phyloP scores from a whole-genome alignment of 140 eudicot genomes.

The Erigeron philadelphicus region DNA sequence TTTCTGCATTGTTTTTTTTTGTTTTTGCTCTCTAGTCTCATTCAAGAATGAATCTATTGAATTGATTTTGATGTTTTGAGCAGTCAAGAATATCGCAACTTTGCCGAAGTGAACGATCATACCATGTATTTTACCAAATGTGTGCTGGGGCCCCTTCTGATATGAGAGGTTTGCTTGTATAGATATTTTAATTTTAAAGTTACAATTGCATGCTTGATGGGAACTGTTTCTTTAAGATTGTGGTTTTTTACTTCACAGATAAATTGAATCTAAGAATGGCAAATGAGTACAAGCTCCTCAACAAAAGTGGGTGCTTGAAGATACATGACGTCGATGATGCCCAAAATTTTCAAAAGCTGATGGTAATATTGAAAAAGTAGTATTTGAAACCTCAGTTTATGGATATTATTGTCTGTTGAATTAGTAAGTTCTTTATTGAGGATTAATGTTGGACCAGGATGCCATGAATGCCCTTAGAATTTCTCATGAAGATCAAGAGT shows the following conservation, averaged over 20 bases:
- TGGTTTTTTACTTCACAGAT: slow-evolving; percentile 40
- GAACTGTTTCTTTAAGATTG: slow-evolving; percentile 10
- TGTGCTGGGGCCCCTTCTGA: slow-evolving; percentile 84
- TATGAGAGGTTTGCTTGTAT: slow-evolving; percentile 61
- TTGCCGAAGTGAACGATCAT: slow-evolving; percentile 74
- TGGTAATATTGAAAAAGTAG: slow-evolving; percentile 40
- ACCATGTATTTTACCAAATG: slow-evolving; percentile 86
- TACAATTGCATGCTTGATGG: neutral
- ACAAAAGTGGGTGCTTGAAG: slow-evolving; percentile 65
- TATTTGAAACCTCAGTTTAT: slow-evolving; percentile 1
- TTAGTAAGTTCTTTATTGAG: slow-evolving; percentile 12
- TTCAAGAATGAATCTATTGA: slow-evolving; percentile 9
- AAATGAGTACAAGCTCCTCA: slow-evolving; percentile 60
- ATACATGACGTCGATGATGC: slow-evolving; percentile 73
- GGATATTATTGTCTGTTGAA: slow-evolving; percentile 11
- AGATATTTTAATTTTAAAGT: neutral
- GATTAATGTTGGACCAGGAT: slow-evolving; percentile 43
- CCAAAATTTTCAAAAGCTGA: slow-evolving; percentile 41
- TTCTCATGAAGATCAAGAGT: slow-evolving; percentile 60
- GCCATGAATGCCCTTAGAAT: slow-evolving; percentile 53
- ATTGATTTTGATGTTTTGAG: slow-evolving; percentile 21
- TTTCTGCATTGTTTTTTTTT: neutral
- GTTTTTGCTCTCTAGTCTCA: neutral
- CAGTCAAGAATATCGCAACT: slow-evolving; percentile 93
- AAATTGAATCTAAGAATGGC: slow-evolving; percentile 67